Base-by-base conservation (phyloP, 1,284 basidiomycete genomes). In the Ganoderma lucidum region DNA sequence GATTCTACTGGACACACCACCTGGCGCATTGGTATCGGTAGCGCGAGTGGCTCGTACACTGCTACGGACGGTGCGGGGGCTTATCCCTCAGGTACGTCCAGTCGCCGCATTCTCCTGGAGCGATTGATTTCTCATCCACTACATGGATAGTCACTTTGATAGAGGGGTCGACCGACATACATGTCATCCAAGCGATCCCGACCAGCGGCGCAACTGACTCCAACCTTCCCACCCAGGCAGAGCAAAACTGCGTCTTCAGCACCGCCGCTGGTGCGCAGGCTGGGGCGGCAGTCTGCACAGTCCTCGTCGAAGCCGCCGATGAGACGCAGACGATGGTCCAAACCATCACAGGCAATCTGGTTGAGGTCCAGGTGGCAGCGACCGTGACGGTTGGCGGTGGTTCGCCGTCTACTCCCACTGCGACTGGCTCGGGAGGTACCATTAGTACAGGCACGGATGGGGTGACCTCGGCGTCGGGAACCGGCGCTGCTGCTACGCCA, bases 111-210 rank as follows among this genome's bases (percentile, higher is more conserved):
- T 9, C 30, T 32, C 8, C 4, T 17, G 1, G 14, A 14, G 3
- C 15, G 15, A 32, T 10, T 23, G 53, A 17, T 56, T 30, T 56
- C 53, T 56, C 53, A 56, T 35, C 53, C 30, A 6, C 28, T 56
- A 4, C 51, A 17, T 32, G 28, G 14, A 6, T 14, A 62, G 60
- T 30, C 15, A 45, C 42, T 6, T 19, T 62, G 2, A 6, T 62
- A 9, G 60, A 62, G 23, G 60, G 60, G 9, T 62, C 60, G 2
- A 30, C 60, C 19, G 60, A 44, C 41, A 39, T 39, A 8, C 60
- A 62, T 17, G 19, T 62, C 39, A 62, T 62, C 60, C 60, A 62
- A 28, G 42, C 60, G 39, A 17, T 44, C 58, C 37, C 23, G 23
- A 42, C 39, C 23, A 30, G 19, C 41, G 58, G 39, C n/a, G 39